These are phyloP conservation scores for Exophiala bonariae DNA, from an alignment of 2,329 filamentous ascomycete species.

Conservation along the genomic window DNA sequence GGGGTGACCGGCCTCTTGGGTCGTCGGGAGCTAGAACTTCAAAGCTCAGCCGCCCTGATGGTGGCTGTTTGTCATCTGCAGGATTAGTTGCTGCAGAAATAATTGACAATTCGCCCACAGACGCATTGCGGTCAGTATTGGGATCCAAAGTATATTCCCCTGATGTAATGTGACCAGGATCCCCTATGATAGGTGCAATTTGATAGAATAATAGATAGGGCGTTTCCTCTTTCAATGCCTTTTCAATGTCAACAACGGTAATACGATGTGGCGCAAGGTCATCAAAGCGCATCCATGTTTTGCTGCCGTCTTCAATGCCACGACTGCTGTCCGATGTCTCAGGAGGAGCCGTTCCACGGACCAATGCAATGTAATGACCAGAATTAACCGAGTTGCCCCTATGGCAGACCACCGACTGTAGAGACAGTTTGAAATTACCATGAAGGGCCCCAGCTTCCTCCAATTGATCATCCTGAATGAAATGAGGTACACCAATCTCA, in stretches of 20 bases:
- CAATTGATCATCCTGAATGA: constrained; percentile 78
- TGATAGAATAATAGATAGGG: constrained; percentile 96
- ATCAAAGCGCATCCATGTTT: constrained; percentile 89
- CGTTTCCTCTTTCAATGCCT: constrained; percentile 79
- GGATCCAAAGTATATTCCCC: constrained; percentile 34
- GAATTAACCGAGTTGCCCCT: constrained; percentile 80
- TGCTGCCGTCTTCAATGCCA: constrained; percentile 58
- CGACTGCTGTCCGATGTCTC: constrained; percentile 29
- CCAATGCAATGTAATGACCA: constrained; percentile 87
- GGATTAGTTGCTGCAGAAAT: constrained; percentile 8
- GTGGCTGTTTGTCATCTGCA: constrained; percentile 7
- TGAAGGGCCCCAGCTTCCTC: constrained; percentile 67
- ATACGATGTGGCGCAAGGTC: constrained; percentile 77
- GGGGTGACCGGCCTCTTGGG: constrained; percentile 20
- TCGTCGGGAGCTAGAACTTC: constrained; percentile 37
- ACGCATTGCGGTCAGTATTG: constrained; percentile 23
- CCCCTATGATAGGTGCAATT: constrained; percentile 80
- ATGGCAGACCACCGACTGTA: constrained; percentile 92
- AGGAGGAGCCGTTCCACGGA: constrained; percentile 64
- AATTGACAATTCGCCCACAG: constrained; percentile 18
- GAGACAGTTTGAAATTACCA: constrained; percentile 87
- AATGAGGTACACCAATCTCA: constrained; percentile 79
- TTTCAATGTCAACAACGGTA: constrained; percentile 72
- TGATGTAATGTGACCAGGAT: constrained; percentile 41
- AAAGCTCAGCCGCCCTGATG: constrained; percentile 37